These are phyloP conservation scores for Lepiota brunneoincarnata DNA, from an alignment of 768 basidiomycete genomes.

Conservation along the genomic window DNA sequence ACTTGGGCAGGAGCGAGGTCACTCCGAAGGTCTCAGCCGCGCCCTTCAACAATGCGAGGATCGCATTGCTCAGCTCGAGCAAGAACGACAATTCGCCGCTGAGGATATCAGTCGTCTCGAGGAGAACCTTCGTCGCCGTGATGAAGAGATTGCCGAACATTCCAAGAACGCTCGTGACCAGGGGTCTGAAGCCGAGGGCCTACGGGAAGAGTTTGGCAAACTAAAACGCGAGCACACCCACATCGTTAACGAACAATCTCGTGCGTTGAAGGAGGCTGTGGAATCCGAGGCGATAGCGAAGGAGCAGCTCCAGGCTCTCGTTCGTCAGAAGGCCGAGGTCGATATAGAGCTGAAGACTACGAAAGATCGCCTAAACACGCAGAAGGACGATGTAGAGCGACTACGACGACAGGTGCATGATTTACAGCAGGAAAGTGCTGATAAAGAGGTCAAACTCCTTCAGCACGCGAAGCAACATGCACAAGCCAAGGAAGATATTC, in stretches of 20 bases:
- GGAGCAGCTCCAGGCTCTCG: conserved; percentile 43
- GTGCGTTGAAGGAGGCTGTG: conserved; percentile 44
- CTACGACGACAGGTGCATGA: conserved; percentile 63
- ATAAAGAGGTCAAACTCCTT: conserved; percentile 77
- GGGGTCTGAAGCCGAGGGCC: conserved; percentile 50
- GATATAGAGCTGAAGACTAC: conserved; percentile 49
- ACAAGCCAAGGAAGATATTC: conserved; percentile 72
- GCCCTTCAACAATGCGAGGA: conserved; percentile 53
- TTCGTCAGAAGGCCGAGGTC: conserved; percentile 52
- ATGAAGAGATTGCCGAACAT: conserved; percentile 50
- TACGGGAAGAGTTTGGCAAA: conserved; percentile 52
- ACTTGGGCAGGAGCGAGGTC: conserved; percentile 51
- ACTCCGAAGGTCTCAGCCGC: conserved; percentile 42
- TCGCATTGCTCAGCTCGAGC: conserved; percentile 47
- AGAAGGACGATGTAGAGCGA: conserved; percentile 59
- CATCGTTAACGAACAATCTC: conserved; percentile 44
- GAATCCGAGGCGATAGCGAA: conserved; percentile 45
- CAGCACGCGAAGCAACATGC: conserved; percentile 66
- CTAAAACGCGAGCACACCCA: conserved; percentile 56
- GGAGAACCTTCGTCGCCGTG: conserved; percentile 53
- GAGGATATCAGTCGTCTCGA: conserved; percentile 58
- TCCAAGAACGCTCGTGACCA: conserved; percentile 42
- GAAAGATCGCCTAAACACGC: conserved; percentile 44
- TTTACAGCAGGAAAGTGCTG: conserved; percentile 78
- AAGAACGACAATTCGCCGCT: conserved; percentile 52